Conservation (phyloP, 345 rosid species). For the Iberis pinnata region DNA sequence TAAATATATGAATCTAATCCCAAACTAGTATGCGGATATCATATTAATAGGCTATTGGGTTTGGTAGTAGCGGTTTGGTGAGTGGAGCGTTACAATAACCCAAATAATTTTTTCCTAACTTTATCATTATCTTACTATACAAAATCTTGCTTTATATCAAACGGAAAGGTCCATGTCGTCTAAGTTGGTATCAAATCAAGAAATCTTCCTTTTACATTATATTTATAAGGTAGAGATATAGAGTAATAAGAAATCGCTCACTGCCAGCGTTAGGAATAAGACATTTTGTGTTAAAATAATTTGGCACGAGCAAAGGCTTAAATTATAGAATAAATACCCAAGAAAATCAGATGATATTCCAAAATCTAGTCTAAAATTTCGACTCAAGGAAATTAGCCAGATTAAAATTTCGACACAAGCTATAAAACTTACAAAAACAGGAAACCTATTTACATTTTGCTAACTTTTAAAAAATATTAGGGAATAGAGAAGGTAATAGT, state of each 20-base stretch:
- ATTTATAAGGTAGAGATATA: constrained; percentile 14
- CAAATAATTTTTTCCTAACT: no score
- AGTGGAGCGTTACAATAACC: no score
- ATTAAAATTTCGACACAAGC: not conserved
- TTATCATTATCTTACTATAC: no score
- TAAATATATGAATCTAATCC: no score
- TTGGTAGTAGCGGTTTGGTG: no score
- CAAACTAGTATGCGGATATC: no score
- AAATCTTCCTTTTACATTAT: constrained; percentile 17
- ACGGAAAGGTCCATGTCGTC: constrained; percentile 29
- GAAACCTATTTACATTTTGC: no score
- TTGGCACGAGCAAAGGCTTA: constrained; percentile 15
- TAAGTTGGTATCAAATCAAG: constrained; percentile 23
- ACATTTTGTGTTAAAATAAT: constrained; percentile 1
- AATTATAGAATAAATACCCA: not conserved
- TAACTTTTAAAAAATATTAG: no score
- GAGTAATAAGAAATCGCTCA: constrained; percentile 5
- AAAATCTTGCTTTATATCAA: constrained; percentile 32
- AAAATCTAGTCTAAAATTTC: not conserved
- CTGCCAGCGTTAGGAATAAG: constrained; percentile 17
- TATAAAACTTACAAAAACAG: not conserved
- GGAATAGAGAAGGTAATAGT: not conserved
- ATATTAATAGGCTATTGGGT: no score
- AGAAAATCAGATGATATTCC: not conserved
- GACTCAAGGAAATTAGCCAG: not conserved